A percentile compares a stretch with the other conserved stretches of the same genome.
Evolutionary conservation across 805 yeast genomes (phyloP).

Genomic region (Metschnikowia picachoensis): DNA sequence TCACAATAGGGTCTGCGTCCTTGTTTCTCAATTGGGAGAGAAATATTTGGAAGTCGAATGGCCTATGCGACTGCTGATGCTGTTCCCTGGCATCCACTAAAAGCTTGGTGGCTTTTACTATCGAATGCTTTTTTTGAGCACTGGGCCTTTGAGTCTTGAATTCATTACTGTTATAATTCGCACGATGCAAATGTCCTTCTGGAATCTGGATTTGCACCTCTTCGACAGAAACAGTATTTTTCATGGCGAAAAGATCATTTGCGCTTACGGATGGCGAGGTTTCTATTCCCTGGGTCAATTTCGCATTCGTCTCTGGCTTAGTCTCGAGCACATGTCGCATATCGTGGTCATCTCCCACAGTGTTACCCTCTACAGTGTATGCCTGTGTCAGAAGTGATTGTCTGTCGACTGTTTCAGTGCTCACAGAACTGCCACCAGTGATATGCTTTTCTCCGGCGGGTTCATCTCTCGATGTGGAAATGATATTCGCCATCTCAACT

Average conservation of each 20-base stretch:
- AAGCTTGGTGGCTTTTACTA: slow-evolving; percentile 10
- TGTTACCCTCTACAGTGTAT: slow-evolving; percentile 10
- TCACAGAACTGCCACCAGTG: not conserved
- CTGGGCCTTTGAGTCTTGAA: slow-evolving; percentile 1
- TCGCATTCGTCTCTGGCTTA: not conserved
- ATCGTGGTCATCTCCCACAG: not conserved
- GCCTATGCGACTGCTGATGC: slow-evolving; percentile 40
- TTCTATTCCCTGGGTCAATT: not conserved
- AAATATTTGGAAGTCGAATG: slow-evolving; percentile 83
- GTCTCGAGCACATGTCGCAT: not conserved
- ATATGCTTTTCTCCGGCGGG: not conserved
- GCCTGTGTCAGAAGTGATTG: slow-evolving; percentile 21
- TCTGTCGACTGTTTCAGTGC: not conserved
- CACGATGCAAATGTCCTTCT: not conserved
- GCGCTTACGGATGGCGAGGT: not conserved
- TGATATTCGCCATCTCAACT: no score
- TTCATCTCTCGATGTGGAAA: no score
- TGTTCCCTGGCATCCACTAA: slow-evolving; percentile 31
- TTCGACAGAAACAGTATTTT: slow-evolving; percentile 10
- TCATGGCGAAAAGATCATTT: slow-evolving; percentile 4
- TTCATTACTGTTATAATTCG: not conserved
- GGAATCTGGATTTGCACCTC: slow-evolving; percentile 8
- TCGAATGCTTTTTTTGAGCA: slow-evolving; percentile 12
- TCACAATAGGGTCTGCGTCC: slow-evolving; percentile 83
- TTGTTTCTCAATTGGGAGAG: slow-evolving; percentile 65